Conservation (phyloP, 257 asterid species). For the Solanum pimpinellifolium region DNA sequence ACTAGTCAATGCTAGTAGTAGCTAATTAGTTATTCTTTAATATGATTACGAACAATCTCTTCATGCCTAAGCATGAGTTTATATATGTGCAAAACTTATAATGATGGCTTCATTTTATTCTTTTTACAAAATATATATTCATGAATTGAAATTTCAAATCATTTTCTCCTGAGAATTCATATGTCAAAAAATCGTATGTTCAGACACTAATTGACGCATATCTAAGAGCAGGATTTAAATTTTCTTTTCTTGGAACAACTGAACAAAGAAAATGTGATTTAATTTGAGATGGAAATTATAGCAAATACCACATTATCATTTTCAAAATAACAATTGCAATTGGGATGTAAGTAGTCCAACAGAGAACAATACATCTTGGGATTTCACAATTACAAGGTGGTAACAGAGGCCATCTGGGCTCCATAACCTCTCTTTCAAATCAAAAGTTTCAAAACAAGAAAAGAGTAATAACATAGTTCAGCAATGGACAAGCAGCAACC, state of each 20-base stretch:
- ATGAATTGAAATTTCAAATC: neutral
- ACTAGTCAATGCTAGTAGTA: too few species aligned
- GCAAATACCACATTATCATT: neutral
- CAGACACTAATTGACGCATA: neutral
- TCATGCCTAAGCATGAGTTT: neutral
- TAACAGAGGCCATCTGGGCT: neutral
- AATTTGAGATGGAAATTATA: neutral
- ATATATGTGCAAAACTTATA: neutral
- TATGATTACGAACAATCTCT: neutral
- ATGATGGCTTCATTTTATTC: neutral
- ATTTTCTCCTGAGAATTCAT: neutral
- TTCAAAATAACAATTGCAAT: neutral
- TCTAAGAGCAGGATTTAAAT: neutral
- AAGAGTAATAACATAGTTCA: neutral
- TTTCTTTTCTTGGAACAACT: neutral
- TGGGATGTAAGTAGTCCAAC: neutral
- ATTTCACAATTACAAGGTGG: neutral
- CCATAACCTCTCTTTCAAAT: neutral
- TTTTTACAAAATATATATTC: neutral
- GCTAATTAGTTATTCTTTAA: too few species aligned
- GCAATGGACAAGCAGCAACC: neutral
- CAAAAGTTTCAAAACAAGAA: neutral
- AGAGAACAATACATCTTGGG: neutral
- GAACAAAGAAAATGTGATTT: neutral
- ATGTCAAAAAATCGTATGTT: neutral